Base-by-base conservation (phyloP, 768 basidiomycete genomes). In the Agrocybe chaxingu region DNA sequence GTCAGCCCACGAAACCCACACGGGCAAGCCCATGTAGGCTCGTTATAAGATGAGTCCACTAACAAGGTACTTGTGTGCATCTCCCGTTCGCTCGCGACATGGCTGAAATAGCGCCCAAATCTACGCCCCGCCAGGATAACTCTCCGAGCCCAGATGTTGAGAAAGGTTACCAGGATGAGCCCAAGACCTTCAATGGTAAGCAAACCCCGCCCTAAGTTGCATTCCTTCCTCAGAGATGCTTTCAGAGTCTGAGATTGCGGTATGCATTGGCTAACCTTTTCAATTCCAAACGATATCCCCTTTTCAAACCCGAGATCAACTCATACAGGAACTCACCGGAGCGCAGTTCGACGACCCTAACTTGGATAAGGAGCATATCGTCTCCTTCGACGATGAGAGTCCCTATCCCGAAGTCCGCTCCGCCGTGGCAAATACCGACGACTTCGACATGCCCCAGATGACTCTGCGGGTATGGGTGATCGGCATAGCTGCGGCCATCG, bases 381-480 rank as follows among this genome's bases (percentile, higher is more conserved):
- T 69, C 30, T 62, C 56, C 8, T 68, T 71, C 40, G 80, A 82
- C 45, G 80, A 85, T 56, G 89, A 92, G 57, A 88, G 85, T 35
- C 86, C 87, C 29, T 89, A 89, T 55, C 79, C 89, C 0, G 87
- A 91, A 62, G 88, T 89, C 30, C 79, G 87, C 38, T 79, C 79
- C 47, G 78, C 79, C 43, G 83, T 85, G n/a, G 76, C 82, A 35
- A 84, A 84, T 60, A 78, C 75, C 18, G 84, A 87, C 59, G 83
- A 85, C 57, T 75, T 78, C 8, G 66, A 69, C 24, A 82, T 85
- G 74, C 79, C 79, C 19, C 73, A 73, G 19, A 72, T 77, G 13
- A 81, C 81, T 7, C 47, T 77, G 29, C 71, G 79, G 37, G 66
- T 73, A 19, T 80, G 79, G 79, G 61, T 80, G 37, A 69, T 84